phyloP scores from a whole-genome alignment of 495 filamentous ascomycete species.

The Trichoderma gamsii region DNA sequence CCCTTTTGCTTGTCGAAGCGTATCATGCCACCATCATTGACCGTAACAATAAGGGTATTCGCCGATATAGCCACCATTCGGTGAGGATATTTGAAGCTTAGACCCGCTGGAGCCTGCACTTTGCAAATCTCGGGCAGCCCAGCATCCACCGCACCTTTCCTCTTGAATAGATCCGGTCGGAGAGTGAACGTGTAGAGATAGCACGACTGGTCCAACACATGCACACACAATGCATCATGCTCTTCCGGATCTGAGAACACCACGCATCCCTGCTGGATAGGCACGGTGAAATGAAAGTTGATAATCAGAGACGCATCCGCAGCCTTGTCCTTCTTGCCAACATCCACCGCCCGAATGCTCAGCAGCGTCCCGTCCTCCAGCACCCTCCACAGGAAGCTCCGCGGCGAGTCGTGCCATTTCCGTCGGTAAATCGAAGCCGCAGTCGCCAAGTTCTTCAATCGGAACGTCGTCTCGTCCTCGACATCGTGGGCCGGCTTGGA shows the following conservation, averaged over 20 bases:
- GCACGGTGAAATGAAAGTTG: slow-evolving; percentile 65
- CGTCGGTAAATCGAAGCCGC: slow-evolving; percentile 82
- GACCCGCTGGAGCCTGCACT: slow-evolving; percentile 58
- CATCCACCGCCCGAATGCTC: slow-evolving; percentile 75
- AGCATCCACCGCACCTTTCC: slow-evolving; percentile 58
- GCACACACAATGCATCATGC: slow-evolving; percentile 71
- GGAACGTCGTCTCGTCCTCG: slow-evolving; percentile 71
- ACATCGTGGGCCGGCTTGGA: slow-evolving; percentile 22
- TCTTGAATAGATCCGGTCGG: slow-evolving; percentile 73
- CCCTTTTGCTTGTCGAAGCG: slow-evolving; percentile 59
- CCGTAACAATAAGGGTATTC: slow-evolving; percentile 68
- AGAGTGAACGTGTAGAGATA: slow-evolving; percentile 76
- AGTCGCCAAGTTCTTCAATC: slow-evolving; percentile 62
- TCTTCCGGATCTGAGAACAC: slow-evolving; percentile 74
- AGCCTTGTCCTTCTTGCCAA: slow-evolving; percentile 61
- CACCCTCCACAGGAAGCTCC: slow-evolving; percentile 84
- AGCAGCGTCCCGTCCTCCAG: slow-evolving; percentile 73
- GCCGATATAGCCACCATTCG: slow-evolving; percentile 67
- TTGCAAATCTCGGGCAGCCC: slow-evolving; percentile 73
- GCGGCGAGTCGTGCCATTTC: slow-evolving; percentile 63
- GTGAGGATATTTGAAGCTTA: slow-evolving; percentile 75
- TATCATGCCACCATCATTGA: slow-evolving; percentile 77
- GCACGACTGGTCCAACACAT: slow-evolving; percentile 69
- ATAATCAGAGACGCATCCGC: slow-evolving; percentile 66
- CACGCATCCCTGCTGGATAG: slow-evolving; percentile 67